Conservation (phyloP, 805 yeast species). For the Lachancea mirantina region DNA sequence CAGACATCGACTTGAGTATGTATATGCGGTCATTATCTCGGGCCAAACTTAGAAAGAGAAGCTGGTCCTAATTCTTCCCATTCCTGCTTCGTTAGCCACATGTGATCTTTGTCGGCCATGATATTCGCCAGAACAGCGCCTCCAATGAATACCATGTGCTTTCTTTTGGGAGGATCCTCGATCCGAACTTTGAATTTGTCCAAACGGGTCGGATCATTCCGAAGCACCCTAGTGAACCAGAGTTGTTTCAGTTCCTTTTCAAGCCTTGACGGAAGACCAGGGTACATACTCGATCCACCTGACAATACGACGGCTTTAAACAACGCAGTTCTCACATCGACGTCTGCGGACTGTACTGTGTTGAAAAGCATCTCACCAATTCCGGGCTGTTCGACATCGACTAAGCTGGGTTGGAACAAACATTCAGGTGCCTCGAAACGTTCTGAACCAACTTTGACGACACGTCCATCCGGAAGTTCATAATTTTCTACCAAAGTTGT, state of each 20-base stretch:
- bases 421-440: constrained; percentile 96
- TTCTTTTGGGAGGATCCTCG: constrained; percentile 98
- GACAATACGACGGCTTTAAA: constrained; percentile 89
- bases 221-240: constrained; percentile 85
- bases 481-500: constrained; percentile 86
- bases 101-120: constrained; percentile 96
- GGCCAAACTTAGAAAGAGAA: constrained; percentile 81
- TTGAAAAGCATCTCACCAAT: constrained; percentile 88
- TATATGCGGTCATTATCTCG: constrained; percentile 48
- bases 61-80: constrained; percentile 97
- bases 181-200: constrained; percentile 91
- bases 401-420: constrained; percentile 89
- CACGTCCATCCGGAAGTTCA: constrained; percentile 95
- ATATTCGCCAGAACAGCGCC: constrained; percentile 97
- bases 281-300: constrained; percentile 98
- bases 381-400: constrained; percentile 95
- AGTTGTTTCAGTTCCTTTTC: constrained; percentile 95
- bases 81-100: constrained; percentile 95
- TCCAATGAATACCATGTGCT: constrained; percentile 97
- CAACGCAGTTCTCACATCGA: constrained; percentile 82
- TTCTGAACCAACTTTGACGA: constrained; percentile 89
- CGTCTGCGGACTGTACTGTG: constrained; percentile 90
- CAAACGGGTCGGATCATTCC: constrained; percentile 79
- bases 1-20: background rate
- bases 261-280: constrained; percentile 91